A percentile compares a stretch with the other conserved stretches of the same genome.
These are phyloP conservation scores for Drechslerella dactyloides DNA, from an alignment of 2,329 filamentous ascomycete genomes.

Conservation along the genomic window DNA sequence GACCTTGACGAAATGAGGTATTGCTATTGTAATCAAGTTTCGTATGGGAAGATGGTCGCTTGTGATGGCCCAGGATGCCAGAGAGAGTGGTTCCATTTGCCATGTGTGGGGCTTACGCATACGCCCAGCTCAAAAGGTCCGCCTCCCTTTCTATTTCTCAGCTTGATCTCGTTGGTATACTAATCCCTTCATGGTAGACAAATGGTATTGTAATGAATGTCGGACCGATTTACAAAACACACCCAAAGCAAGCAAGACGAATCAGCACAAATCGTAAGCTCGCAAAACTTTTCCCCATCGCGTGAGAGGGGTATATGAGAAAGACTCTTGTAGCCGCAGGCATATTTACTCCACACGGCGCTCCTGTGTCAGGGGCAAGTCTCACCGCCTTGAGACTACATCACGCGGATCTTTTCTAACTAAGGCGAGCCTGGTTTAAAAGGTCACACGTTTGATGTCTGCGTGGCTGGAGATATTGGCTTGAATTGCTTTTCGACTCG, in stretches of 20 bases:
- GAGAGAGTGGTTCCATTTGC: slow-evolving; percentile 85
- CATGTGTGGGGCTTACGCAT: slow-evolving; percentile 78
- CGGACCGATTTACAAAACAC: slow-evolving; percentile 16
- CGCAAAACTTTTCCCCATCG: neutral
- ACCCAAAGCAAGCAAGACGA: slow-evolving; percentile 20
- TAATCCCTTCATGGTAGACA: slow-evolving; percentile 63
- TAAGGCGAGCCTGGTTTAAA: too few species aligned
- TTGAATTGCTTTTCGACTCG: too few species aligned
- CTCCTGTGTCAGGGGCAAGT: too few species aligned
- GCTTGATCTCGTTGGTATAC: slow-evolving; percentile 3
- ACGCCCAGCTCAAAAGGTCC: slow-evolving; percentile 77
- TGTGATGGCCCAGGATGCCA: slow-evolving; percentile 83
- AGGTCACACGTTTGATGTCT: too few species aligned
- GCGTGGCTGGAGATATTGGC: too few species aligned
- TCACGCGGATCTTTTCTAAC: too few species aligned
- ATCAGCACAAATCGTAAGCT: slow-evolving; percentile 16
- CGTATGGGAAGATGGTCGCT: slow-evolving; percentile 86
- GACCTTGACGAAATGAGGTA: slow-evolving; percentile 78
- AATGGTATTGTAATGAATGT: slow-evolving; percentile 83
- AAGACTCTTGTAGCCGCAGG: too few species aligned
- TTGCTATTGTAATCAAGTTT: slow-evolving; percentile 81
- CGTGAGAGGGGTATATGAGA: too few species aligned
- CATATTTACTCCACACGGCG: too few species aligned
- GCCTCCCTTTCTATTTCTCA: slow-evolving; percentile 57
- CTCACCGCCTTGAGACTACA: too few species aligned